Percentiles rank a stretch among this genome's conserved stretches.
phyloP scores from a whole-genome alignment of 2,329 filamentous ascomycete genomes.

The Scytalidium sp. region DNA sequence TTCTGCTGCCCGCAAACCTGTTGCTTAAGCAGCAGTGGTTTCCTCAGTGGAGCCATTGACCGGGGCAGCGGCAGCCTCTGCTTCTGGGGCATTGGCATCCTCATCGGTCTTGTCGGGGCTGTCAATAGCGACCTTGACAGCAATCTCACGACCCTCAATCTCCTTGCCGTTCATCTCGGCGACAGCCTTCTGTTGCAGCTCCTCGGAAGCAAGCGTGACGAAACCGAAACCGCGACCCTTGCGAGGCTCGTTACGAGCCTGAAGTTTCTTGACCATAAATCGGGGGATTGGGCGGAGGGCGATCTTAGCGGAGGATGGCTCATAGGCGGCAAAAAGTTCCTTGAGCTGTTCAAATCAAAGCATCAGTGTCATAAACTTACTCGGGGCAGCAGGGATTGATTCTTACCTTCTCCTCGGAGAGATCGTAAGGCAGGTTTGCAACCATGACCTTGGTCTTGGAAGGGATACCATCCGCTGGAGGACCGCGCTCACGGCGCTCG shows the following conservation, averaged over 20 bases:
- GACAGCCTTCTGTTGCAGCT: conserved; percentile 96
- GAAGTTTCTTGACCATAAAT: conserved; percentile 99
- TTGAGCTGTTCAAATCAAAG: conserved; percentile 65
- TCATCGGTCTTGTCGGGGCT: conserved; percentile 95
- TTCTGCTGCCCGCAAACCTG: conserved; percentile 1
- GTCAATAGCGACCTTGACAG: conserved; percentile 99
- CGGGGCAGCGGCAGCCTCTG: conserved; percentile 44
- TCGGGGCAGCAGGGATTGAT: not conserved
- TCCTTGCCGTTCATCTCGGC: conserved; percentile 99
- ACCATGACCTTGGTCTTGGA: conserved; percentile 99
- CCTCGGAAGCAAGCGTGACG: conserved; percentile 92
- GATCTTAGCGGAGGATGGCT: conserved; percentile 95
- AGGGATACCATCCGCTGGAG: conserved; percentile 93
- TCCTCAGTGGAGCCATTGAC: conserved; percentile 55
- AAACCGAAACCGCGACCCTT: conserved; percentile 99
- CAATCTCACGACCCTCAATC: conserved; percentile 97
- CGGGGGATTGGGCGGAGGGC: conserved; percentile 96
- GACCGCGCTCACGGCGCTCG: conserved; percentile 78
- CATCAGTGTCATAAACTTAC: conserved; percentile 10
- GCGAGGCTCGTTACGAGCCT: conserved; percentile 94
- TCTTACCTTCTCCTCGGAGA: conserved; percentile 90
- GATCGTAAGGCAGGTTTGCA: conserved; percentile 96
- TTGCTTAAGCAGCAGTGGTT: conserved; percentile 34
- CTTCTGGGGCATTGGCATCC: conserved; percentile 63
- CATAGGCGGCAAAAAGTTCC: conserved; percentile 92